Base-by-base conservation (phyloP, 1,139 yeast species). In the Hyphopichia fennica region DNA sequence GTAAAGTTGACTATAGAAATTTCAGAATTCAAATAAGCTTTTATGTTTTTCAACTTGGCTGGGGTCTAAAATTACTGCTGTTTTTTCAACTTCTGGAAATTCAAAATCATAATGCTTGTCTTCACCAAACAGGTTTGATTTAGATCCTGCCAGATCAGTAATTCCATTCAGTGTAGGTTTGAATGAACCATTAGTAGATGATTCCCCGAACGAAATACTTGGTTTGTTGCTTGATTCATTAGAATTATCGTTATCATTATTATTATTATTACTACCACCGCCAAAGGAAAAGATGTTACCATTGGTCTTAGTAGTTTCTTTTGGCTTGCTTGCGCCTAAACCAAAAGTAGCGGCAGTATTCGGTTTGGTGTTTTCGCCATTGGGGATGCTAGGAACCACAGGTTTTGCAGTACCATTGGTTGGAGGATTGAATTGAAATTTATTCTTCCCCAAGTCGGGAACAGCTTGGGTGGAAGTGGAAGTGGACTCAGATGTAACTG, bases 31-130 rank as follows among this genome's bases (percentile, higher is more conserved):
- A 46, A 65, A 69, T 38, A 58, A 44, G 13, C 52, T 40, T 44
- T 64, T 65, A 45, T 53, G 65, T 32, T 52, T 48, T 23, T 57
- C 57, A 16, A 69, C 72, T 49, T 63, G 60, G 3, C 46, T 45
- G 15, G 47, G 45, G 42, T 69, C 63, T 37, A 68, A 51, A 1
- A 35, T 41, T 17, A 56, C 65, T 8, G 41, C 17, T 10, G 22
- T 6, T 4, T 8, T 8, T 14, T 57, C 51, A 15, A 66, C 63
- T 17, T 59, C 58, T 1, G 75, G 75, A 35, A 72, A 65, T 25
- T 45, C 45, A 41, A 62, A 62, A 10, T 25, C 4, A n/a, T n/a
- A n/a, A n/a, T n/a, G n/a, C 9, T 46, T 5, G 41, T 28, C 27
- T 8, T 23, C 27, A 23, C 27, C 27, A 23, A n/a, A n/a, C n/a